Percentiles rank a stretch among this genome's conserved stretches.
Conservation (phyloP, 176 grass and related monocot genomes). For the Eleusine coracana region DNA sequence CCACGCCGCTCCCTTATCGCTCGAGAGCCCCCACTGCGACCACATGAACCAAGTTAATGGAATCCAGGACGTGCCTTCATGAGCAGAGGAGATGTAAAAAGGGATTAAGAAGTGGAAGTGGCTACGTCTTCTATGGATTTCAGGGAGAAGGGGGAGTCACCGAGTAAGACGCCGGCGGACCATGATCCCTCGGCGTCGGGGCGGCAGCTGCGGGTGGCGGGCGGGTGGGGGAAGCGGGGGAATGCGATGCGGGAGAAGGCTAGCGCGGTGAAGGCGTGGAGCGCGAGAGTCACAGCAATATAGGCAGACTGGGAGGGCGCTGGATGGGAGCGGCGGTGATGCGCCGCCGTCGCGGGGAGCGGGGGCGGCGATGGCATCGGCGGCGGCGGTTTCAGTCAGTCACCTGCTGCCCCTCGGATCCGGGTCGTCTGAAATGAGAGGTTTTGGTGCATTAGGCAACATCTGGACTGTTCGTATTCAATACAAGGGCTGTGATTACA, state of each 20-base stretch:
- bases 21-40: slow-evolving; percentile 62
- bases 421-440: no score
- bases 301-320: slow-evolving; percentile 42
- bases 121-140: slow-evolving; percentile 69
- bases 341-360: slow-evolving; percentile 31
- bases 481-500: no score
- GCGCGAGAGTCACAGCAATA: slow-evolving; percentile 35
- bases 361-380: slow-evolving; percentile 30
- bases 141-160: slow-evolving; percentile 72
- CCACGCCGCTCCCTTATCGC: slow-evolving; percentile 63
- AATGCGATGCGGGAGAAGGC: slow-evolving; percentile 69
- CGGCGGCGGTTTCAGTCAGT: neutral
- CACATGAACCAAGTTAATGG: neutral
- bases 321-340: slow-evolving; percentile 27
- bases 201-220: slow-evolving; percentile 52
- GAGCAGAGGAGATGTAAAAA: neutral
- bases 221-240: slow-evolving; percentile 50
- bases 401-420: no score
- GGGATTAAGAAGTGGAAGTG: neutral
- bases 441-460: no score
- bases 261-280: slow-evolving; percentile 53
- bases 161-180: slow-evolving; percentile 78
- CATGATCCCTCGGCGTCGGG: slow-evolving; percentile 85
- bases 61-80: neutral
- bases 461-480: no score